Percentiles rank a stretch among this genome's conserved stretches.
These are phyloP conservation scores for Solanum commersonii DNA, from an alignment of 257 asterid species.

Conservation along the genomic window DNA sequence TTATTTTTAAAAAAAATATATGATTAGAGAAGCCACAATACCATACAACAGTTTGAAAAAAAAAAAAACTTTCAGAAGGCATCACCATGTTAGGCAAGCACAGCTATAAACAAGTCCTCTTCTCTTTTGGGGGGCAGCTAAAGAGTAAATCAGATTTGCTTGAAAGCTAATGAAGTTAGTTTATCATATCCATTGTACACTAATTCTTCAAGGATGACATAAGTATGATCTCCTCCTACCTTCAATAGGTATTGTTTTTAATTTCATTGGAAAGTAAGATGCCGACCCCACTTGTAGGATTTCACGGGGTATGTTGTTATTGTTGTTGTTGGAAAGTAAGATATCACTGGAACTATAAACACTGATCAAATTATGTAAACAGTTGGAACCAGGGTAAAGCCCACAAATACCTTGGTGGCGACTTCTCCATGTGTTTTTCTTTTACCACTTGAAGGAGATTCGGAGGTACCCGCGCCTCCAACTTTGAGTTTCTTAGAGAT, in stretches of 20 bases:
- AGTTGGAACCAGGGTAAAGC: background rate
- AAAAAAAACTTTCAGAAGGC: background rate
- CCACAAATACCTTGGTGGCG: constrained; percentile 46
- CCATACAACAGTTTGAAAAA: background rate
- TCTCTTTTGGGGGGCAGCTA: background rate
- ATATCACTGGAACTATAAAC: background rate
- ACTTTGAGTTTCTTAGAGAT: constrained; percentile 9
- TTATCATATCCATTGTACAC: background rate
- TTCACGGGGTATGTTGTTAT: background rate
- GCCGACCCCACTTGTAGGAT: background rate
- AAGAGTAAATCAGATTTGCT: background rate
- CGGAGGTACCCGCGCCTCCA: constrained; percentile 7
- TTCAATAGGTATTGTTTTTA: background rate
- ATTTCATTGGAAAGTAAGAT: background rate
- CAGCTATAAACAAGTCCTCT: background rate
- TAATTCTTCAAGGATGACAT: background rate
- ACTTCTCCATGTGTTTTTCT: constrained; percentile 55
- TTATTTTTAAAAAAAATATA: background rate
- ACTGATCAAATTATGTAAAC: background rate
- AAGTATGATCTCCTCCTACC: background rate
- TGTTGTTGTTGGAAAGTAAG: background rate
- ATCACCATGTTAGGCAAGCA: background rate
- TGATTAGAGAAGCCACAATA: background rate
- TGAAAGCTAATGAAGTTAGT: background rate
- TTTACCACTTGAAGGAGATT: constrained; percentile 36